Conservation (phyloP, 2,329 filamentous ascomycete species). For the Colletotrichum simmondsii region DNA sequence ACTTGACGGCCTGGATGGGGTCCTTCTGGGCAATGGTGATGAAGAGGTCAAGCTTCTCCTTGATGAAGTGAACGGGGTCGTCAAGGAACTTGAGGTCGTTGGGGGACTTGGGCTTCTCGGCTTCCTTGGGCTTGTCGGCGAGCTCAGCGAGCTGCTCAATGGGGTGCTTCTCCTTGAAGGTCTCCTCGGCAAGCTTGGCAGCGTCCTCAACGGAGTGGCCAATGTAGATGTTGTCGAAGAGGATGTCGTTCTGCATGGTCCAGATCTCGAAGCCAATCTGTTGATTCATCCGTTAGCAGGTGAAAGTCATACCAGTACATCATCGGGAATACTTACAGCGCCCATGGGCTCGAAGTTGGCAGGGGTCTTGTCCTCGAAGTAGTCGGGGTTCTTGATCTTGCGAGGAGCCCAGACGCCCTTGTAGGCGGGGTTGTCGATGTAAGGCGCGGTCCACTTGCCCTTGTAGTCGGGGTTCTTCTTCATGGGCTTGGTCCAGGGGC, state of each 20-base stretch:
- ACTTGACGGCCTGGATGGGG: conserved; percentile 85
- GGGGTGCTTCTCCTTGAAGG: conserved; percentile 88
- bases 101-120: conserved; percentile 74
- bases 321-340: conserved; percentile 73
- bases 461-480: conserved; percentile 97
- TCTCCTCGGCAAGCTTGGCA: conserved; percentile 87
- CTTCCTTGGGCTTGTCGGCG: conserved; percentile 80
- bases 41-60: conserved; percentile 95
- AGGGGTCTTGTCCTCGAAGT: conserved; percentile 96
- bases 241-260: conserved; percentile 99
- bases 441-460: conserved; percentile 96
- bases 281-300: neutral
- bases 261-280: conserved; percentile 99
- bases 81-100: conserved; percentile 88
- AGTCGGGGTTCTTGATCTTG: conserved; percentile 97
- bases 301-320: neutral
- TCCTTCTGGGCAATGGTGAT: conserved; percentile 83
- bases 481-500: conserved; percentile 90
- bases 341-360: conserved; percentile 98
- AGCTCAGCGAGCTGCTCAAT: conserved; percentile 85
- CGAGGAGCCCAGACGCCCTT: conserved; percentile 94
- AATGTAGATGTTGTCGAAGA: conserved; percentile 99
- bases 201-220: conserved; percentile 96
- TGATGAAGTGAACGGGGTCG: conserved; percentile 87
- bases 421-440: conserved; percentile 97